Evolutionary conservation across 768 basidiomycete genomes (phyloP), one percentile per base, ranked within the genome.

Genomic region (Amanita rubescens): DNA sequence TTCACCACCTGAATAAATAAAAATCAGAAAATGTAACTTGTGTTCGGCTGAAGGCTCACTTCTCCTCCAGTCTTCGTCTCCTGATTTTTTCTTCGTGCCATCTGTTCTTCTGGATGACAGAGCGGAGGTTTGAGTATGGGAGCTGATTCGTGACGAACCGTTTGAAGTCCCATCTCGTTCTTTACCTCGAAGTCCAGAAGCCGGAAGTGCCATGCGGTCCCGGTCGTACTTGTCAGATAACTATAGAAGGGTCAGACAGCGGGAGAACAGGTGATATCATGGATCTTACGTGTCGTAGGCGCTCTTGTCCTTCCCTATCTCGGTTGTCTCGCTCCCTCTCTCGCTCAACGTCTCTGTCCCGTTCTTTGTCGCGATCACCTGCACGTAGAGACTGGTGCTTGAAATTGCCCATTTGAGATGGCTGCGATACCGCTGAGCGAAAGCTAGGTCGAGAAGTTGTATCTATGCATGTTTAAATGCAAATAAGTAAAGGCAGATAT

Each of bases 371-470:
- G 42, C 71, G 66, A 56, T 77, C 76, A 39, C 71, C 75, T 14
- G 79, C 72, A 50, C 88, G 86, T 60, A 85, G 69, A 10, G 90
- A 89, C 59, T 93, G 90, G 62, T 92, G 90, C 64, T 90, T 88
- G 68, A 93, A 93, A 64, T 90, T 91, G 45, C 90, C 90, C 90
- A 93, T 93, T 70, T 92, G 90, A 33, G 90, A 89, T 24, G 89
- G 87, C 61, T 93, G 90, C 22, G 87, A 79, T 46, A 87, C 72
- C 12, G 80, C 74, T 11, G 87, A 77, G 27, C 87, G 81, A 63
- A 90, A 91, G 6, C 82, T 76, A 22, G 85, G 79, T 54, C 90
- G 77, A 10, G 80, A 62, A 42, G 81, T 67, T 49, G 75, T 67
- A 68, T 83, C 79, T 78, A 57, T 53, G 22, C 15, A 44, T 20